These are phyloP conservation scores for Theileria equi DNA, from an alignment of 169 alveolate species.

Conservation along the genomic window DNA sequence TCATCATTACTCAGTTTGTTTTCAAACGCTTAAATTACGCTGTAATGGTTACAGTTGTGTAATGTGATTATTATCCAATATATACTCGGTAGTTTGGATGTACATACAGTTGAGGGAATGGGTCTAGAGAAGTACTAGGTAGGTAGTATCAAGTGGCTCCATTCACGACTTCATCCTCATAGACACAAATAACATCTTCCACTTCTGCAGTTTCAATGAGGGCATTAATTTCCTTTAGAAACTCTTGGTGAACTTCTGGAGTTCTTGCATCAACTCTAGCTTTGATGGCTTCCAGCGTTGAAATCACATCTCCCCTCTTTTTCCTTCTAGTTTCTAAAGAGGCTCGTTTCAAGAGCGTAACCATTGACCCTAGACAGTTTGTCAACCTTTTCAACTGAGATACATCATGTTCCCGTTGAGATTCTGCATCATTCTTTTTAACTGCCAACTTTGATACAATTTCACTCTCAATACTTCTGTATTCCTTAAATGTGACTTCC, in stretches of 20 bases:
- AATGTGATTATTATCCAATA: no score
- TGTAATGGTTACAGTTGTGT: no score
- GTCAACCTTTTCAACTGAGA: slow-evolving; percentile 31
- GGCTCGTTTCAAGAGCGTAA: slow-evolving; percentile 33
- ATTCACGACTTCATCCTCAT: slow-evolving; percentile 5
- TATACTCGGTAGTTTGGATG: no score
- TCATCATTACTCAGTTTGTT: no score
- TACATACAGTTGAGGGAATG: no score
- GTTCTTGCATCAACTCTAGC: slow-evolving; percentile 38
- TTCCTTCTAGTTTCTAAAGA: slow-evolving; percentile 6
- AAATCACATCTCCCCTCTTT: slow-evolving; percentile 28
- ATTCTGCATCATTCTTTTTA: slow-evolving; percentile 29
- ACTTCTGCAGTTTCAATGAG: slow-evolving; percentile 46
- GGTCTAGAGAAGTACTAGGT: no score
- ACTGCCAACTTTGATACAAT: slow-evolving; percentile 24
- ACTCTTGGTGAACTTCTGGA: slow-evolving; percentile 32
- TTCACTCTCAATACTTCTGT: slow-evolving; percentile 31
- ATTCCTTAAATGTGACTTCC: slow-evolving; percentile 51
- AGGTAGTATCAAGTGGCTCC: background rate
- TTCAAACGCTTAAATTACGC: no score
- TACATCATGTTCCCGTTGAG: slow-evolving; percentile 41
- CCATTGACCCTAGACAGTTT: slow-evolving; percentile 37
- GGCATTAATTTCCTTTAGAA: slow-evolving; percentile 24
- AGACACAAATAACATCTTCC: slow-evolving; percentile 47
- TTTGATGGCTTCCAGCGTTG: slow-evolving; percentile 24